Evolutionary conservation across 306 rosid species (phyloP), one percentile per base, ranked within the genome.

Genomic region (Fagus sylvatica): DNA sequence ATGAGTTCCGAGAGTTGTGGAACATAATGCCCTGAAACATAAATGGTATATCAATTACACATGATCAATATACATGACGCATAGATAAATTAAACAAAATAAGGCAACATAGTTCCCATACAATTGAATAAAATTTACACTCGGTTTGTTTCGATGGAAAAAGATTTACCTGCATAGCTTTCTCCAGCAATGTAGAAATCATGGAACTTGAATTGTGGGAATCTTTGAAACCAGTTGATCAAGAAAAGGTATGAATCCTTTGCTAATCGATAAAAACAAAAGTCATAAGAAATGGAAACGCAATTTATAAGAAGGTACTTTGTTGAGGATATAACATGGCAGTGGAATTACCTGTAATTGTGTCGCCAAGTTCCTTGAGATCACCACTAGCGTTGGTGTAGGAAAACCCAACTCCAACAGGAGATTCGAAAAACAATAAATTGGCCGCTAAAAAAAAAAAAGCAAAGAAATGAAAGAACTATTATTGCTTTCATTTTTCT

Each of bases 121-220:
- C n/a, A n/a, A n/a, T n/a, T n/a, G n/a, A n/a, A n/a, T n/a, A n/a
- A n/a, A n/a, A n/a, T n/a, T n/a, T n/a, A n/a, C n/a, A n/a, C n/a
- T n/a, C n/a, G n/a, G n/a, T n/a, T n/a, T n/a, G n/a, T n/a, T n/a
- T n/a, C n/a, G n/a, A n/a, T n/a, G n/a, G n/a, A n/a, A n/a, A n/a
- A n/a, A n/a, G n/a, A n/a, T n/a, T 22, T 83, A 91, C 97, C 97
- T 81, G 90, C 98, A 65, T 93, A 93, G 89, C 98, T 93, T 84
- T 93, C 98, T 69, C 98, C 97, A 12, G 97, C 70, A 70, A 93
- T 91, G 85, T 90, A 93, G 77, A 93, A 93, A 8, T 91, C 89
- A 46, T 86, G 96, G 57, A 90, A 90, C 80, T 89, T 88, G 82
- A 81, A 93, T 54, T 90, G 93, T 43, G 97, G 98, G 40, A 93